These are phyloP conservation scores for Hanseniaspora lachancei DNA, from an alignment of 805 yeast genomes.

Conservation along the genomic window DNA sequence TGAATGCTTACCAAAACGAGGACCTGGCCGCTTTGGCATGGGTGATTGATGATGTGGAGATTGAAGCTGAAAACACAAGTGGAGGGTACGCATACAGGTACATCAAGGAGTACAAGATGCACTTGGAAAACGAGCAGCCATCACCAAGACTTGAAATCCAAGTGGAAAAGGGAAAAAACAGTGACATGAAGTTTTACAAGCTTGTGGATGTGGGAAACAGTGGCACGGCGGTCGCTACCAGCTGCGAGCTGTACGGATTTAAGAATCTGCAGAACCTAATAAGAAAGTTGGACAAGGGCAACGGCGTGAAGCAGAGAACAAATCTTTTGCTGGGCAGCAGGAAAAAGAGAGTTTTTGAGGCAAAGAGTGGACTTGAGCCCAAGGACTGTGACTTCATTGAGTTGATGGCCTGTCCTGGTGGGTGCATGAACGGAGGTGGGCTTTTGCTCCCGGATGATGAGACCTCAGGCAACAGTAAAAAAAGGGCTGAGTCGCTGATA, in stretches of 20 bases:
- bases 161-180: constrained; percentile 52
- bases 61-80: constrained; percentile 66
- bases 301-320: constrained; percentile 23
- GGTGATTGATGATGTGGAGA: constrained; percentile 50
- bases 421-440: constrained; percentile 96
- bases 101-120: constrained; percentile 29
- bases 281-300: constrained; percentile 39
- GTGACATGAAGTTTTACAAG: constrained; percentile 60
- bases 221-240: constrained; percentile 34
- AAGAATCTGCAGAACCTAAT: constrained; percentile 89
- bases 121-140: constrained; percentile 12
- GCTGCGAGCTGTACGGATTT: constrained; percentile 77
- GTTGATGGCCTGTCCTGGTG: constrained; percentile 97
- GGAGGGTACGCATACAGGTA: constrained; percentile 83
- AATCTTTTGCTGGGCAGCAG: neutral
- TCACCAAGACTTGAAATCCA: constrained; percentile 22
- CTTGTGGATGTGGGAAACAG: constrained; percentile 27
- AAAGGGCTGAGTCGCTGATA: neutral
- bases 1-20: neutral
- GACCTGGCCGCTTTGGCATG: constrained; percentile 17
- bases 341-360: neutral
- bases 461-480: constrained; percentile 17
- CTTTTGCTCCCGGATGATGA: constrained; percentile 37
- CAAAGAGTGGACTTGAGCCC: constrained; percentile 38
- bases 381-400: constrained; percentile 68